Base-by-base conservation (phyloP, 257 asterid species). In the Penstemon barbatus region DNA sequence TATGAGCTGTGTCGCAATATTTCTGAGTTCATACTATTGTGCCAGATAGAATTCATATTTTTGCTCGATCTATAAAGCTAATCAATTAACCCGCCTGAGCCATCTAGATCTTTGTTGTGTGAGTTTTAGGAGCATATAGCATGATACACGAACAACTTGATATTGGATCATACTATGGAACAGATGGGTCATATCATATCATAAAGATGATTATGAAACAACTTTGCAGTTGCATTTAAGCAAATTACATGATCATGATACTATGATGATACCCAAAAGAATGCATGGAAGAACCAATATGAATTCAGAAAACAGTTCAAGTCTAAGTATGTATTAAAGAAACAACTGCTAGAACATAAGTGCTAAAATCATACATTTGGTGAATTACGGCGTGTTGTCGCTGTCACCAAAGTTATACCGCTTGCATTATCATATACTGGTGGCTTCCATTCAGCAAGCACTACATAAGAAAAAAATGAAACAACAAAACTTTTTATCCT, bases 381-480 rank as follows among this genome's bases (percentile, higher is more conserved):
- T 70, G 97, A 90, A 78, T 93, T 93, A 53, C 97, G 96, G 51
- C 96, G 96, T 68, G 99, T 93, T 56, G 92, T 82, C 57, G 99
- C 99, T 15, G 97, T 88, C 85, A 87, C 92, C 83, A 93, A 75
- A 63, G 58, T 78, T 80, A 93, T 73, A 46, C 99, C 99, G 39
- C 53, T 83, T 51, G 78, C 78, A 72, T 93, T 88, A 75, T 87
- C 95, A 74, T 93, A 90, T 8, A 93, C 94, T 37, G 97, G 99
- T 4, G 92, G 97, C 80, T 91, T 91, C 98, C 98, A 87, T 83
- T 91, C 98, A 72, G 98, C 90, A 72, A 91, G 94, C 74, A 91
- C 98, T 91, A 65, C 70, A 59, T 66, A 76, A 74, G 48, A 42
- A 49, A 65, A 48, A 69, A 44, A 65, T 18, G 61, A 56, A 72